Evolutionary conservation across 768 basidiomycete species (phyloP), one percentile per base, ranked within the genome.

Genomic region (Hericium alpestre): DNA sequence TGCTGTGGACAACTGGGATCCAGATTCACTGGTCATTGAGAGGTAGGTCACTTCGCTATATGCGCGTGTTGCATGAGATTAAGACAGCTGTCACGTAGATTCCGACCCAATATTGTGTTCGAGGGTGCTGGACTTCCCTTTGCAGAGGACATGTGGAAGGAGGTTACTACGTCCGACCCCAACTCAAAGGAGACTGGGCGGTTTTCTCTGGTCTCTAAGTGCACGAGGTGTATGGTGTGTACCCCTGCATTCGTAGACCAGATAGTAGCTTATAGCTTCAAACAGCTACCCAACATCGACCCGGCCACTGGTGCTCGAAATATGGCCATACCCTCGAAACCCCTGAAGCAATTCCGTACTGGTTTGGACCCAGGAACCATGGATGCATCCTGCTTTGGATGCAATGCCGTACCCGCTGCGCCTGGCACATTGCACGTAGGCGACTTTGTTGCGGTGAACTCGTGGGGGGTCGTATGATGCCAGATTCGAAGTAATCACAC

Each of bases 81-180:
- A 32, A 51, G 3, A 5, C 38, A 52, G 47, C 62, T 55, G 46
- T 23, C 18, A 16, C 55, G n/a, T 20, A 88, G 87, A 64, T 91
- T 89, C 72, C 72, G 88, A 52, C 87, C 88, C 0, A 91, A 90
- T 64, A 82, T 91, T 53, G 77, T 90, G 7, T 66, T 90, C 61
- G 71, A 71, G 55, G 88, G 88, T 16, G 72, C 74, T 1, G 84
- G 79, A 1, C 76, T 76, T 3, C 79, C 87, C 4, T 91, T 87
- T 65, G 77, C 80, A 10, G 88, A 91, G 66, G 88, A 91, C 62
- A 67, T 73, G 39, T 82, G 86, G 79, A 78, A 80, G 58, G 80
- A 82, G 65, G 77, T 90, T 40, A 61, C 68, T 4, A 75, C 87
- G 63, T 77, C 77, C 78, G 77, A 38, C 69, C 74, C 15, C 56